Conservation (phyloP, 2,329 filamentous ascomycete genomes). For the Coniella vitis region DNA sequence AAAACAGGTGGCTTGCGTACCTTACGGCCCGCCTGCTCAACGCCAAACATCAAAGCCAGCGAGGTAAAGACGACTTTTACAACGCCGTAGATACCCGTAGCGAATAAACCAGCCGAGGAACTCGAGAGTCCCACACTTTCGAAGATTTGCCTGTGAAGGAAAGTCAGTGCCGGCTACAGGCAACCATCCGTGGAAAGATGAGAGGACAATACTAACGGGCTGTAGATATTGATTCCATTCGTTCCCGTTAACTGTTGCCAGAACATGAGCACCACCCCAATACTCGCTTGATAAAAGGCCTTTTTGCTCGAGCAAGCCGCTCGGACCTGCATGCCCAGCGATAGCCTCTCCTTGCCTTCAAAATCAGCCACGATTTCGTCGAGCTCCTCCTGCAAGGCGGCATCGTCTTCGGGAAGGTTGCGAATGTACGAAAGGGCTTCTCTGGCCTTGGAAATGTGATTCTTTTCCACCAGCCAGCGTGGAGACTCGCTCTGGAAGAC, state of each 20-base stretch:
- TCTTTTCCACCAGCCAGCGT: conserved; percentile 29
- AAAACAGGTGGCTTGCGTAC: conserved; percentile 27
- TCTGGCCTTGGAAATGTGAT: conserved; percentile 32
- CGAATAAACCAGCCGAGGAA: conserved; percentile 56
- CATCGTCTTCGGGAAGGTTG: conserved; percentile 41
- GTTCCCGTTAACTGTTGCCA: conserved; percentile 39
- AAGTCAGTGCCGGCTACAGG: conserved; percentile 19
- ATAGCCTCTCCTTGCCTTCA: conserved; percentile 34
- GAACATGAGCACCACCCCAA: conserved; percentile 10
- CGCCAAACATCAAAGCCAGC: conserved; percentile 14
- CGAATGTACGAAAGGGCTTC: conserved; percentile 38
- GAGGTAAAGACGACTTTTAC: conserved; percentile 51
- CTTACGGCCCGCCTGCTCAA: conserved; percentile 15
- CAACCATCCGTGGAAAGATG: conserved; percentile 7
- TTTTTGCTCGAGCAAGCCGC: conserved; percentile 38
- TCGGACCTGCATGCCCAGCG: conserved; percentile 29
- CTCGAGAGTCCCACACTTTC: conserved; percentile 52
- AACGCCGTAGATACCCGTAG: conserved; percentile 67
- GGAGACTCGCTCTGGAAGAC: conserved; percentile 33
- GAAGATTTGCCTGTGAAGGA: conserved; percentile 44
- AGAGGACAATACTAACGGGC: conserved; percentile 14
- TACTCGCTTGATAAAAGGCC: conserved; percentile 29
- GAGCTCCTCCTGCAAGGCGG: conserved; percentile 48
- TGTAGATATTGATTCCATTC: conserved; percentile 56
- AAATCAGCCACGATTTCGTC: conserved; percentile 51